Conservation (phyloP, 768 basidiomycete genomes). For the Scleroderma citrinum region DNA sequence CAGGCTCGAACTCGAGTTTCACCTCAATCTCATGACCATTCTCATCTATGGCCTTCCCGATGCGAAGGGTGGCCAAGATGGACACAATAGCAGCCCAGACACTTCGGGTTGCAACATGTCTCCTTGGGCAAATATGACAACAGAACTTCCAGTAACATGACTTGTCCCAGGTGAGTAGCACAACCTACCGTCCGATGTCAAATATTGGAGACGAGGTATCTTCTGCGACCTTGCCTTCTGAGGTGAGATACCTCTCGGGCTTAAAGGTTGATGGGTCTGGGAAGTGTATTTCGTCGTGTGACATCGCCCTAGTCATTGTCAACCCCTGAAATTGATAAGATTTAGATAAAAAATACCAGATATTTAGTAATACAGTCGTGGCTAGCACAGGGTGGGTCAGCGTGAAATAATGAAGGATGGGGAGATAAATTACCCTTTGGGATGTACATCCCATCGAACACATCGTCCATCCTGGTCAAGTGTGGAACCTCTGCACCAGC, state of each 20-base stretch:
- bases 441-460: conserved; percentile 21
- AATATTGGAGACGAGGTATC: not conserved
- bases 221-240: not conserved
- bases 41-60: conserved; percentile 29
- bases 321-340: not conserved
- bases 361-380: not conserved
- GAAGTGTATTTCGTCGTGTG: conserved; percentile 30
- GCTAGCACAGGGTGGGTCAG: not conserved
- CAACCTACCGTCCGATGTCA: conserved; percentile 1
- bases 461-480: conserved; percentile 13
- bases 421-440: conserved; percentile 13
- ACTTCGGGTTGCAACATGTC: conserved; percentile 24
- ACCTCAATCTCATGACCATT: conserved; percentile 35
- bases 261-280: conserved; percentile 25
- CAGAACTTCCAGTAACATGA: not conserved
- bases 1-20: not conserved
- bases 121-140: conserved; percentile 3
- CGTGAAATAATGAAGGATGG: not conserved
- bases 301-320: conserved; percentile 26
- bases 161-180: too few species aligned
- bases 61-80: conserved; percentile 33
- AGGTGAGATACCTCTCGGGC: conserved; percentile 24
- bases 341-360: not conserved
- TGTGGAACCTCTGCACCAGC: conserved; percentile 16
- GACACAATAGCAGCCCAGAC: conserved; percentile 33